A percentile compares a stretch with the other conserved stretches of the same genome.
Conservation (phyloP, 345 rosid species). For the Viola odorata region DNA sequence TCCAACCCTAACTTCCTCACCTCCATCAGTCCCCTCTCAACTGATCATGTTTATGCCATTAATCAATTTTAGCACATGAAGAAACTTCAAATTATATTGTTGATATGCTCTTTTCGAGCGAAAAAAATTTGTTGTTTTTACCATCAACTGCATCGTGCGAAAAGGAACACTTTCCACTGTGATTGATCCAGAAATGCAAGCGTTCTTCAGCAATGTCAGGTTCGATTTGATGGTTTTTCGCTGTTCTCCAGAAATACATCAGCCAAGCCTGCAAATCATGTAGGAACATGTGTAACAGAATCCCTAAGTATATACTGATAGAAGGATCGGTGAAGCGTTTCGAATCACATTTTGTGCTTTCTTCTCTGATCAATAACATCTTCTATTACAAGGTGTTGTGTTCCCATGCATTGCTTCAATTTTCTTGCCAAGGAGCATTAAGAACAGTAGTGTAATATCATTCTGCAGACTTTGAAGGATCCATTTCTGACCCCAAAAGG, state of each 20-base stretch:
- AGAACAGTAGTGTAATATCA: no score
- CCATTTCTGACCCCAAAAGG: no score
- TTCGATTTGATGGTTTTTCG: slow-evolving; percentile 58
- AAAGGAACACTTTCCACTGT: slow-evolving; percentile 33
- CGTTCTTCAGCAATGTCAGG: slow-evolving; percentile 76
- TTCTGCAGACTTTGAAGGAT: no score
- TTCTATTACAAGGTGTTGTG: no score
- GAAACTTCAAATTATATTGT: background rate
- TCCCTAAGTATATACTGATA: background rate
- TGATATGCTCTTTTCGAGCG: no score
- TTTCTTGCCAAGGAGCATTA: no score
- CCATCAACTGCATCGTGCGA: slow-evolving; percentile 89
- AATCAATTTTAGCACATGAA: background rate
- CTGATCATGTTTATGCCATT: slow-evolving; percentile 26
- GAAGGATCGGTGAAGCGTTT: no score
- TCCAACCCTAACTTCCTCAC: slow-evolving; percentile 70
- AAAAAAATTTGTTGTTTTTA: slow-evolving; percentile 16
- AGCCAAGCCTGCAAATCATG: slow-evolving; percentile 75
- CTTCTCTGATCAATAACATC: no score
- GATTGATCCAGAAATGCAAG: slow-evolving; percentile 58
- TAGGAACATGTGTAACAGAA: no score
- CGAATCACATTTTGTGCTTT: no score
- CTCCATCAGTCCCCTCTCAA: slow-evolving; percentile 76
- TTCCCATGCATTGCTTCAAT: no score
- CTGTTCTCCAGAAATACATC: slow-evolving; percentile 81